phyloP scores from a whole-genome alignment of 73 alveolate genomes.

The Symbiodinium natans region DNA sequence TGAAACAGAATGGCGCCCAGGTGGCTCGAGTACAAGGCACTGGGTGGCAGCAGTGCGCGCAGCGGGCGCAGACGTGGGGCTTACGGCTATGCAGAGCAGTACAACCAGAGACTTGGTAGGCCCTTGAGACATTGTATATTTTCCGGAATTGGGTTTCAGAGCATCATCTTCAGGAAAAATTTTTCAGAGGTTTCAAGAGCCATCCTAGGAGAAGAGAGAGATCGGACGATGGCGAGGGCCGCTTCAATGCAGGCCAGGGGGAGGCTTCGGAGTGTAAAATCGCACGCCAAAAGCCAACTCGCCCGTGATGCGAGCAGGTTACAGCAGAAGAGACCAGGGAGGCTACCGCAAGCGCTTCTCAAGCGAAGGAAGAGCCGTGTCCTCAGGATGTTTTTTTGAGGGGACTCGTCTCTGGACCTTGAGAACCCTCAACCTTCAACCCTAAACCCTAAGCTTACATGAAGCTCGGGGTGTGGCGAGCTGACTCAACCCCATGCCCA shows the following conservation, averaged over 20 bases:
- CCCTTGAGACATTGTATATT: no score
- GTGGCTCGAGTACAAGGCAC: constrained; percentile 79
- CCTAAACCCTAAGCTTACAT: no score
- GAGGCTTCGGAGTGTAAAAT: neutral
- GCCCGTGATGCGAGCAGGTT: neutral
- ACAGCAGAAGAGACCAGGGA: constrained; percentile 6
- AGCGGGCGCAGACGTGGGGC: constrained; percentile 37
- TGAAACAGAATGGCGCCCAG: no score
- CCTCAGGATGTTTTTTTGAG: neutral
- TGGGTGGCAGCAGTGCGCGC: constrained; percentile 22
- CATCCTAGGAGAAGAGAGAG: neutral
- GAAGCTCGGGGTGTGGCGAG: no score
- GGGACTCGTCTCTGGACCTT: no score
- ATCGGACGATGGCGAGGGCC: constrained; percentile 11
- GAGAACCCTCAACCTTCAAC: no score
- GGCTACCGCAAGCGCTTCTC: neutral
- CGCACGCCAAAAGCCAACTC: no score
- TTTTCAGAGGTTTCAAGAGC: neutral
- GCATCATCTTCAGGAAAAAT: no score
- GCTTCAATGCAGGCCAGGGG: constrained; percentile 75
- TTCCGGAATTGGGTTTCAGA: no score
- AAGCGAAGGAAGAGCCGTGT: neutral
- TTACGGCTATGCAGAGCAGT: constrained; percentile 55
- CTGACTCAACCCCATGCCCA: neutral
- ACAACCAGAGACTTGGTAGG: constrained; percentile 60